Conservation (phyloP, 805 yeast genomes). For the Teunomyces atbi region DNA sequence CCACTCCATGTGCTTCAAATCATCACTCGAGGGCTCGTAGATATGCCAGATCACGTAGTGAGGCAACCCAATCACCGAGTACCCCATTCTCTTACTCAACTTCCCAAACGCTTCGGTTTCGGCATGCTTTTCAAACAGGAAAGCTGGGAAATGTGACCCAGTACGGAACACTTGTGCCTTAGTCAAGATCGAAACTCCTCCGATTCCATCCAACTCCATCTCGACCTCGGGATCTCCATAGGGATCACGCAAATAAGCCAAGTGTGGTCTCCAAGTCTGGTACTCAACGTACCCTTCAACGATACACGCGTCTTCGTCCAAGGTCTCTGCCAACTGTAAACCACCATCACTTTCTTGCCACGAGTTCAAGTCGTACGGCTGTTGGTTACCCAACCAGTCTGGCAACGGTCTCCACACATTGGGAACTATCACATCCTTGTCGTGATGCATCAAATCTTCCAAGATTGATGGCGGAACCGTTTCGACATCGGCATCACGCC, state of each 20-base stretch:
- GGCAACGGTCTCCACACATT: slow-evolving; percentile 91
- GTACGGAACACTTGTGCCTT: slow-evolving; percentile 81
- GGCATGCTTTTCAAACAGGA: slow-evolving; percentile 93
- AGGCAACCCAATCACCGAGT: slow-evolving; percentile 82
- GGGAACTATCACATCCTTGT: slow-evolving; percentile 90
- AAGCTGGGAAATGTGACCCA: slow-evolving; percentile 96
- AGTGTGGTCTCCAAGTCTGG: slow-evolving; percentile 97
- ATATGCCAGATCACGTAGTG: slow-evolving; percentile 52
- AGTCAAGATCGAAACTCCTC: slow-evolving; percentile 91
- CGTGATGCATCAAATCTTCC: slow-evolving; percentile 91
- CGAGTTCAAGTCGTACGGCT: slow-evolving; percentile 80
- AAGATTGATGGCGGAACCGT: slow-evolving; percentile 78
- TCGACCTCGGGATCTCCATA: slow-evolving; percentile 93
- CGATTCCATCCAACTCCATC: slow-evolving; percentile 93
- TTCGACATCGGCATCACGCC: slow-evolving; percentile 99
- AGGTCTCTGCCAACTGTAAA: slow-evolving; percentile 64
- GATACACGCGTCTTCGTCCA: slow-evolving; percentile 92
- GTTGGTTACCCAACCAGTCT: slow-evolving; percentile 81
- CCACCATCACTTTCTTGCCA: slow-evolving; percentile 89
- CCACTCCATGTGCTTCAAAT: slow-evolving; percentile 83
- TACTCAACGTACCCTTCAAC: slow-evolving; percentile 98
- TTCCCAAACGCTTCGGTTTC: slow-evolving; percentile 98
- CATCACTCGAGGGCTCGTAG: slow-evolving; percentile 93
- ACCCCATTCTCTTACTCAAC: slow-evolving; percentile 82
- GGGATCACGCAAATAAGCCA: slow-evolving; percentile 92